Base-by-base conservation (phyloP, 331 rosid species). In the Quercus tomentella region DNA sequence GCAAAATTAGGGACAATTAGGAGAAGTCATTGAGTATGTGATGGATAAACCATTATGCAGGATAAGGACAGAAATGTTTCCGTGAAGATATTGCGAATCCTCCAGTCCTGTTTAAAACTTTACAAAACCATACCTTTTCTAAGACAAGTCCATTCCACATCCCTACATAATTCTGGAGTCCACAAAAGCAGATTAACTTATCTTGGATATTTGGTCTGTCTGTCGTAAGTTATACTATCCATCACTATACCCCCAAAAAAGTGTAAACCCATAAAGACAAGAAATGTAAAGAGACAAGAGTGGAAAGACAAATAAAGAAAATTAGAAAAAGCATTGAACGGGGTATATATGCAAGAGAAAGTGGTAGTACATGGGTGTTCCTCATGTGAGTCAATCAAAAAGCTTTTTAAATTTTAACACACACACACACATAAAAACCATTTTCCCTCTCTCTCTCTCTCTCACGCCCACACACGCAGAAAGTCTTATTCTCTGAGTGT, bases 381-480 rank as follows among this genome's bases (percentile, higher is more conserved):
- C 84, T 86, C 83, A 81, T 67, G 60, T 79, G 90, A 85, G 81
- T 80, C 89, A 75, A 88, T 88, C 89, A 83, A 80, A 82, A 28
- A 37, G 72, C 78, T 76, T 80, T 78, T 52, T 72, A 72, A 70
- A 41, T 41, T 41, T 41, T 41, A 41, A 41, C 49, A 41, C 45
- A 8, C 12, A 41, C 71, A 52, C 76, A 72, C 31, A 5, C 25
- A 49, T 14, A 49, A 11, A 49, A 49, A 49, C 55, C 18, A 12
- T 49, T 49, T 10, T 49, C 55, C 14, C 63, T 62, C 56, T 76
- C 70, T 73, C 85, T 87, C 86, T 71, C 82, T 69, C 71, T 74
- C 86, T 52, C 66, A 30, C 23, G 4, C 62, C 14, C 57, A 15
- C 57, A 49, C 63, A 26, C 57, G 28, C 63, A 28, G 49, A 8